Conservation (phyloP, 495 filamentous ascomycete genomes). For the Neurospora sp. region DNA sequence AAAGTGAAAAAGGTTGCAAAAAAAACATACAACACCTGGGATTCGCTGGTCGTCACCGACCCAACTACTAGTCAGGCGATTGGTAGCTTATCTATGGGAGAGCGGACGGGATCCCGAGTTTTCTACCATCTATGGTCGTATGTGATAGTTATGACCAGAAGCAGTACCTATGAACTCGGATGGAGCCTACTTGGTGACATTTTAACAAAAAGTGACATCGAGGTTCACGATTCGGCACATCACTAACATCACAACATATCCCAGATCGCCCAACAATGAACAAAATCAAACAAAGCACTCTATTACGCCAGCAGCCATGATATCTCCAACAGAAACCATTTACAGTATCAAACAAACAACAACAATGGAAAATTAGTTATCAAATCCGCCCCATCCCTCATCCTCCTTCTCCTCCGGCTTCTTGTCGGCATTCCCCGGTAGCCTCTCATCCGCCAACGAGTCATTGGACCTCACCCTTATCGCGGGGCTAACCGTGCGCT, state of each 20-base stretch:
- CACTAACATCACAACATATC: background rate
- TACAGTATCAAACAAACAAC: no score
- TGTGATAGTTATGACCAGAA: background rate
- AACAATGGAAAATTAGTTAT: slow-evolving; percentile 30
- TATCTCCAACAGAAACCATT: background rate
- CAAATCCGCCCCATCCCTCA: slow-evolving; percentile 64
- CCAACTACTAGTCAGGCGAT: slow-evolving; percentile 33
- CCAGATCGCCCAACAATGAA: background rate
- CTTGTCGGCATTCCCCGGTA: slow-evolving; percentile 41
- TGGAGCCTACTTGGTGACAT: background rate
- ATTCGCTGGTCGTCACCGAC: slow-evolving; percentile 33
- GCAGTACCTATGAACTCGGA: background rate
- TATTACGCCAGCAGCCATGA: background rate
- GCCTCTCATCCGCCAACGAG: slow-evolving; percentile 62
- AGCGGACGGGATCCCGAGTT: slow-evolving; percentile 1
- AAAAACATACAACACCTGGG: slow-evolving; percentile 36
- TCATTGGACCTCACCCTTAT: slow-evolving; percentile 64
- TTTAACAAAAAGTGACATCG: background rate
- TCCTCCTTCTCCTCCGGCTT: slow-evolving; percentile 28
- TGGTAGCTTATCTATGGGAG: background rate
- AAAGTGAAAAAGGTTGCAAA: background rate
- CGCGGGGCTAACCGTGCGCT: slow-evolving; percentile 54
- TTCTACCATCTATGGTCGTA: background rate
- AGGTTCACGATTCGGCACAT: background rate
- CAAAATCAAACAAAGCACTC: background rate